Evolutionary conservation across 202 grass and related monocot genomes (phyloP).

Genomic region (Hordeum pubiflorum): DNA sequence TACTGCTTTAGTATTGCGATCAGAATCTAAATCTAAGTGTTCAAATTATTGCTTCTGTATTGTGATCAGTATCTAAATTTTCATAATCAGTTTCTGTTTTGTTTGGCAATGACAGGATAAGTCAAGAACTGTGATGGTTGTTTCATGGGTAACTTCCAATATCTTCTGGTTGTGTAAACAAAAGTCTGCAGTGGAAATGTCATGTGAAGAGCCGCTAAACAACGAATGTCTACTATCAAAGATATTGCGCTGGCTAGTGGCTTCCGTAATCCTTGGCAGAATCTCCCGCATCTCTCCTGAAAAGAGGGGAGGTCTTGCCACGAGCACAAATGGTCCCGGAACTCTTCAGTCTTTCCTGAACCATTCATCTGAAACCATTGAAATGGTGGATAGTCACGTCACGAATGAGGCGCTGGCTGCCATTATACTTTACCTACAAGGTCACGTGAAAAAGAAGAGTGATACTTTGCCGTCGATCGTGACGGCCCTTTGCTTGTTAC

Average conservation of each 20-base stretch:
- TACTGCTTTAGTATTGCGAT: background rate
- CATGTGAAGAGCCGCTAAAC: slow-evolving; percentile 30
- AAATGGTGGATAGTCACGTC: slow-evolving; percentile 17
- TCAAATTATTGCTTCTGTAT: background rate
- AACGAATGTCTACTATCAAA: slow-evolving; percentile 52
- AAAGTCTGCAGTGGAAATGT: slow-evolving; percentile 18
- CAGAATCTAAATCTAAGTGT: background rate
- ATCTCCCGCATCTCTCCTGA: slow-evolving; percentile 42
- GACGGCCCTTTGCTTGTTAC: slow-evolving; percentile 58
- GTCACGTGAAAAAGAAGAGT: slow-evolving; percentile 36
- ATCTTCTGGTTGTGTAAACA: slow-evolving; percentile 31
- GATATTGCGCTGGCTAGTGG: slow-evolving; percentile 63
- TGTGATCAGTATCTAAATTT: background rate
- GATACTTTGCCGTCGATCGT: slow-evolving; percentile 47
- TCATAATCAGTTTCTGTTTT: slow-evolving; percentile 2
- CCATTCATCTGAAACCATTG: slow-evolving; percentile 24
- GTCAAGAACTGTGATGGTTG: slow-evolving; percentile 42
- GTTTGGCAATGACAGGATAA: slow-evolving; percentile 63
- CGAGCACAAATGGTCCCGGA: slow-evolving; percentile 25
- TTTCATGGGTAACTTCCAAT: slow-evolving; percentile 52
- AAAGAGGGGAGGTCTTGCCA: slow-evolving; percentile 34
- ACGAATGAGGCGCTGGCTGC: slow-evolving; percentile 51
- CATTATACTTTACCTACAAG: slow-evolving; percentile 73
- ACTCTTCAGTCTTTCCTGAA: slow-evolving; percentile 51
- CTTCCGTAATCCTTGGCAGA: slow-evolving; percentile 79